Base-by-base conservation (phyloP, 352 stramenopile species). In the Paralagenidium karlingii region DNA sequence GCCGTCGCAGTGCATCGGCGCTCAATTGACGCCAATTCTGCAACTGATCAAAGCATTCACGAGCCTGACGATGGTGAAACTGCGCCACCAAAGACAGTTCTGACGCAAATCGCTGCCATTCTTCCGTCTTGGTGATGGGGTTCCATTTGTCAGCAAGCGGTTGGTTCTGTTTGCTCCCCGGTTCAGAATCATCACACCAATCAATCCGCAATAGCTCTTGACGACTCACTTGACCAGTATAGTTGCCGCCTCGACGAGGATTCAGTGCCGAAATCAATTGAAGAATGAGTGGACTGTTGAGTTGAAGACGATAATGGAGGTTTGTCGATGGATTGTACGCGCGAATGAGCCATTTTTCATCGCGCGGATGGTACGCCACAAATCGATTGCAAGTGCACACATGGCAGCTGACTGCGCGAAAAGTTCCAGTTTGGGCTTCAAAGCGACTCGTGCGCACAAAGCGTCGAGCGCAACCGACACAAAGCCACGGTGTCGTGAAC, bases 261-360 rank as follows among this genome's bases (percentile, higher is more conserved):
- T n/a, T n/a, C 20, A 51, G 49, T 0, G 40, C 48, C n/a, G 36
- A 47, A 27, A 76, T 3, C 1, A 78, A 27, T 31, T 85, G 71
- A 3, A 47, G 38, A 8, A 86, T 29, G 19, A 78, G 47, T 0
- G 48, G 11, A 20, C 71, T 64, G 11, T 64, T 57, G 11, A 89
- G 50, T 32, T 47, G 40, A 1, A 80, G 27, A 20, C 69, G 55
- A 36, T 86, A 84, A 16, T 73, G 45, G 8, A 50, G 29, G 33
- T 75, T 82, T 33, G 45, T 75, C 13, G 21, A 45, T 2, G 76
- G 55, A 30, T 62, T 86, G 41, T 89, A 89, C 10, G 63, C 76
- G 24, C 69, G 67, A 40, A 89, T 46, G 3, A 89, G 16, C 73
- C 73, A 76, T 15, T 45, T 58, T 32, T 73, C 63, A 11, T n/a